These are phyloP conservation scores for Dalbergia cultrata DNA, from an alignment of 306 rosid species.

Conservation along the genomic window DNA sequence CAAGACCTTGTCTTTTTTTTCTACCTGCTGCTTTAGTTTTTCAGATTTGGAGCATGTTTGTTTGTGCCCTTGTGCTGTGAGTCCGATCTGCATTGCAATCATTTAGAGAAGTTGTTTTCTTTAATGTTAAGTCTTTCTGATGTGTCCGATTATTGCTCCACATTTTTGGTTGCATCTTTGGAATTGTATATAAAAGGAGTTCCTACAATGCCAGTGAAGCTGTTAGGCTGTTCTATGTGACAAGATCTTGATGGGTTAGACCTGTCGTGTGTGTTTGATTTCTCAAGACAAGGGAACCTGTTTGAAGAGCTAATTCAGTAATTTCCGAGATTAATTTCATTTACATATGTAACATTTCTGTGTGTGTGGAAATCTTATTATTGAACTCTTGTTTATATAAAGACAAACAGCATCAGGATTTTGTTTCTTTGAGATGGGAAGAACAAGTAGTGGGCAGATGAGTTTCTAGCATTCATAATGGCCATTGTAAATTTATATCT, in stretches of 20 bases:
- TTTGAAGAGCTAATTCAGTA: conserved; percentile 10
- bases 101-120: neutral
- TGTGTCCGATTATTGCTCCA: conserved; percentile 36
- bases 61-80: neutral
- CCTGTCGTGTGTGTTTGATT: neutral
- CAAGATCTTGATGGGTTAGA: conserved; percentile 44
- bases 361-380: neutral
- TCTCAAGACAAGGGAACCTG: neutral
- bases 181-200: conserved; percentile 3
- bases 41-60: conserved; percentile 38
- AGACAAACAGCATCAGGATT: conserved; percentile 6
- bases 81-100: conserved; percentile 37
- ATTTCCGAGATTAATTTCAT: neutral
- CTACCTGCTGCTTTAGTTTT: conserved; percentile 20
- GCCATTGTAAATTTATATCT: neutral
- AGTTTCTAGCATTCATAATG: conserved; percentile 34
- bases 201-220: conserved; percentile 31
- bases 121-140: conserved; percentile 7
- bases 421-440: conserved; percentile 19
- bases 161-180: conserved; percentile 28
- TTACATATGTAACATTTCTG: neutral
- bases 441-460: conserved; percentile 27
- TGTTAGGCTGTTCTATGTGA: conserved; percentile 30
- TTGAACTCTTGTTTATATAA: neutral
- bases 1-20: neutral